Evolutionary conservation across 108 stramenopile species (phyloP), one percentile per base, ranked within the genome.

Genomic region (Pseudonitzschia multiseries): DNA sequence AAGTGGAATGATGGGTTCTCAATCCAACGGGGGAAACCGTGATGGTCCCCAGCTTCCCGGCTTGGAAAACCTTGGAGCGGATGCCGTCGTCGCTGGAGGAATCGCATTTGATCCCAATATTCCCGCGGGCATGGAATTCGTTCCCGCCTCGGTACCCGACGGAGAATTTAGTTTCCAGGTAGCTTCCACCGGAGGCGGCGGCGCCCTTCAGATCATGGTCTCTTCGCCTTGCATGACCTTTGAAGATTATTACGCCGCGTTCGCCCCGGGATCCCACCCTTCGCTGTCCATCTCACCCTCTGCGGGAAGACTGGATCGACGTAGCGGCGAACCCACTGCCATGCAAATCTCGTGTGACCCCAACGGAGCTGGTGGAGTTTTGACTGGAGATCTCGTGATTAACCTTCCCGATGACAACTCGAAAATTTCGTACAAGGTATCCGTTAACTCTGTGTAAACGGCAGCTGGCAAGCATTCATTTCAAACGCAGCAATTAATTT

Each of bases 221-320:
- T 71, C 75, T 48, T 89, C 93, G 14, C 77, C 88, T 28, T 94
- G 93, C 68, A 94, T 94, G 93, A 86, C 86, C 20, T 94, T 90
- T 73, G 93, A 94, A 76, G 93, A 94, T 79, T 94, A 77, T 57
- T 94, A 76, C 69, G 90, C 90, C 18, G 82, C 83, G 24, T 94
- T 91, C 70, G 64, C 86, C 1, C 0, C 75, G 5, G 89, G 79
- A 40, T 90, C 89, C 33, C 90, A 94, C 65, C 93, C 90, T 33
- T 90, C 86, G 18, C 79, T 94, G 41, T 83, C 87, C 13, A 87
- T 94, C 4, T 64, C 76, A 17, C 93, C 93, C 0, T 60, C 76
- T 13, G 79, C 81, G 13, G 93, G 93, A 29, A 70, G 93, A 28
- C 90, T 94, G 90, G 93, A 94, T 69, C 84, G 93, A 56, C 79